These are phyloP conservation scores for Akanthomyces uredinophilus DNA, from an alignment of 2,329 filamentous ascomycete genomes.

Conservation along the genomic window DNA sequence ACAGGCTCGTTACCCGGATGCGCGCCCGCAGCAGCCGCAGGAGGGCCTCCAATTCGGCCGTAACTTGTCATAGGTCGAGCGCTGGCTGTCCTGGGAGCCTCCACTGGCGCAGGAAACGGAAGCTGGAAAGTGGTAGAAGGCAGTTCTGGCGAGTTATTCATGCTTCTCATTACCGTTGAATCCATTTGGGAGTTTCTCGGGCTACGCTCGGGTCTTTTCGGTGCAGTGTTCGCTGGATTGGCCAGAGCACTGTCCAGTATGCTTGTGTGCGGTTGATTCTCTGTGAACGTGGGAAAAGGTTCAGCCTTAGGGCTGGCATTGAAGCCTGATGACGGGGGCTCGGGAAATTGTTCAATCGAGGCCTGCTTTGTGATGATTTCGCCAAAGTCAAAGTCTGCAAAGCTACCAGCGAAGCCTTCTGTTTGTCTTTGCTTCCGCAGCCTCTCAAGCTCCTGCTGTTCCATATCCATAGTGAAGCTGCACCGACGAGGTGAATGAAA, in stretches of 20 bases:
- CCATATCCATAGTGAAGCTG: conserved; percentile 46
- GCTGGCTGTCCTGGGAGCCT: not conserved
- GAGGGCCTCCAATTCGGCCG: not conserved
- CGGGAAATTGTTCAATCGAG: conserved; percentile 9
- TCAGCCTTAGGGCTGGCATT: not conserved
- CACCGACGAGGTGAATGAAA: conserved; percentile 40
- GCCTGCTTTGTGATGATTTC: conserved; percentile 23
- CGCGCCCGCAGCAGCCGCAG: not conserved
- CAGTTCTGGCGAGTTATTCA: not conserved
- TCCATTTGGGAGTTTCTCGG: not conserved
- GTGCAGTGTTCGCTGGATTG: not conserved
- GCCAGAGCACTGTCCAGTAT: not conserved
- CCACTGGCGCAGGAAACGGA: not conserved
- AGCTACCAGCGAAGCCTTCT: conserved; percentile 34
- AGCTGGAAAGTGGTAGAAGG: not conserved
- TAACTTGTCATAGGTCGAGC: conserved; percentile 9
- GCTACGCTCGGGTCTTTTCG: not conserved
- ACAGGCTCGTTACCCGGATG: not conserved
- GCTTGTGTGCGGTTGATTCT: not conserved
- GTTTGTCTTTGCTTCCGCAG: conserved; percentile 18
- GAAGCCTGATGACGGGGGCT: not conserved
- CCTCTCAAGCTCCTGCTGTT: conserved; percentile 27
- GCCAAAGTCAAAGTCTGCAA: conserved; percentile 35
- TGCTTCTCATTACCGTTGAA: not conserved
- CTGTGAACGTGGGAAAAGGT: not conserved